phyloP scores from a whole-genome alignment of 1,284 basidiomycete species.

The Meripilus lineatus region DNA sequence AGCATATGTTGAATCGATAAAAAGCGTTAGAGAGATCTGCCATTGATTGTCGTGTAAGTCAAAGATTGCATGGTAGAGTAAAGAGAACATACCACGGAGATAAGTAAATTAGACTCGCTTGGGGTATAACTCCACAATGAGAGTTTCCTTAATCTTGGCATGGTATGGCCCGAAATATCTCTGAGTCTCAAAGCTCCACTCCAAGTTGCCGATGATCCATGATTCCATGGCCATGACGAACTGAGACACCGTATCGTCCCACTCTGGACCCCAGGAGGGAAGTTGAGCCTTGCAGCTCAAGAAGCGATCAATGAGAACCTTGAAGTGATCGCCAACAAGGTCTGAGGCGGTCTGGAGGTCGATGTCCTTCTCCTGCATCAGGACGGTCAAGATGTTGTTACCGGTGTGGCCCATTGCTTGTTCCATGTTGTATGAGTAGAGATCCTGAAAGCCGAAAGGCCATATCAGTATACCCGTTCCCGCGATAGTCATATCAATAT shows the following conservation, averaged over 20 bases:
- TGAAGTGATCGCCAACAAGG: constrained; percentile 48
- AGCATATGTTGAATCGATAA: too few species aligned
- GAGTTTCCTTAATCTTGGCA: constrained; percentile 23
- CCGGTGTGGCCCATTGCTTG: constrained; percentile 61
- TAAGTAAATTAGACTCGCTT: too few species aligned
- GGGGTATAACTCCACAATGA: constrained; percentile 24
- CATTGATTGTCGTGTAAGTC: too few species aligned
- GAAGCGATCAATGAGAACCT: constrained; percentile 46
- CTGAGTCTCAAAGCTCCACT: constrained; percentile 36
- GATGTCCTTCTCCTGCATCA: constrained; percentile 50
- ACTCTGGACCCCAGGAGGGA: constrained; percentile 42
- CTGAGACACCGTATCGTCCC: constrained; percentile 44
- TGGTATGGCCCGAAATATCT: constrained; percentile 31
- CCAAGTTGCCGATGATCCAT: constrained; percentile 33
- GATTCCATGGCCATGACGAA: constrained; percentile 32
- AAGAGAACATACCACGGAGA: too few species aligned
- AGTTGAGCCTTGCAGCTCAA: constrained; percentile 39
- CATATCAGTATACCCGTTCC: too few species aligned
- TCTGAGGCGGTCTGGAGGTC: constrained; percentile 57
- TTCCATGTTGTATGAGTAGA: constrained; percentile 73
- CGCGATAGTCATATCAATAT: not conserved
- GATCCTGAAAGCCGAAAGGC: constrained; percentile 41
- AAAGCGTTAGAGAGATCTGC: too few species aligned
- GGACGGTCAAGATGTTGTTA: constrained; percentile 64
- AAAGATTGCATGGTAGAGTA: too few species aligned